Conservation (phyloP, 306 rosid genomes). For the Corylus heterophylla region DNA sequence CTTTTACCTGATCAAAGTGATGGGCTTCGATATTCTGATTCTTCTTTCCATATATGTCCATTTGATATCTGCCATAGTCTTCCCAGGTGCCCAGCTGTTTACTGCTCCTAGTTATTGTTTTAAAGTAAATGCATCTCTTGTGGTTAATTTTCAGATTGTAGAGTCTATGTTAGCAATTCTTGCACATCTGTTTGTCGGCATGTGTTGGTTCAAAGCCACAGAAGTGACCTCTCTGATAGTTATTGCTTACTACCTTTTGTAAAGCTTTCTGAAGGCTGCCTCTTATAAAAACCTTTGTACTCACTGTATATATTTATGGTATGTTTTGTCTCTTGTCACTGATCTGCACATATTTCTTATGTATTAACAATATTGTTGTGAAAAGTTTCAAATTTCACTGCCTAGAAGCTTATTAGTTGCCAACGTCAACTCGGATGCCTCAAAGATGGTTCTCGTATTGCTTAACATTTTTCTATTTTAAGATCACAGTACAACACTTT, state of each 20-base stretch:
- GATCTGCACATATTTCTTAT: neutral
- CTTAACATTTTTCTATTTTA: neutral
- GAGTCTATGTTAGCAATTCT: neutral
- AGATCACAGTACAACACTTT: conserved; percentile 5
- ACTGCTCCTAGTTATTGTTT: neutral
- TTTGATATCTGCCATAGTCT: neutral
- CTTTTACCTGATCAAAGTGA: no score
- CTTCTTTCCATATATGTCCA: neutral
- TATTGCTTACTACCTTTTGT: neutral
- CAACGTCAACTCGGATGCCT: neutral
- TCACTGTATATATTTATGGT: neutral
- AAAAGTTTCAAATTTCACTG: neutral
- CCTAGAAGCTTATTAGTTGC: neutral
- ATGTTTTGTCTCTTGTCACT: neutral
- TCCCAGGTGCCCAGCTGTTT: neutral
- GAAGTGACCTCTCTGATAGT: neutral
- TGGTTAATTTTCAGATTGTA: neutral
- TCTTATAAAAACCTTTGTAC: neutral
- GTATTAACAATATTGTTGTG: neutral
- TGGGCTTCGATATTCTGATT: neutral
- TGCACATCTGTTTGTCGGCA: neutral
- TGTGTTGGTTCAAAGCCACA: neutral
- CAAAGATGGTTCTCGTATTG: conserved; percentile 5
- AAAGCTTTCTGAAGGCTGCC: neutral
- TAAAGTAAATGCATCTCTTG: neutral